phyloP scores from a whole-genome alignment of 345 rosid genomes.

The Sapria himalayana region DNA sequence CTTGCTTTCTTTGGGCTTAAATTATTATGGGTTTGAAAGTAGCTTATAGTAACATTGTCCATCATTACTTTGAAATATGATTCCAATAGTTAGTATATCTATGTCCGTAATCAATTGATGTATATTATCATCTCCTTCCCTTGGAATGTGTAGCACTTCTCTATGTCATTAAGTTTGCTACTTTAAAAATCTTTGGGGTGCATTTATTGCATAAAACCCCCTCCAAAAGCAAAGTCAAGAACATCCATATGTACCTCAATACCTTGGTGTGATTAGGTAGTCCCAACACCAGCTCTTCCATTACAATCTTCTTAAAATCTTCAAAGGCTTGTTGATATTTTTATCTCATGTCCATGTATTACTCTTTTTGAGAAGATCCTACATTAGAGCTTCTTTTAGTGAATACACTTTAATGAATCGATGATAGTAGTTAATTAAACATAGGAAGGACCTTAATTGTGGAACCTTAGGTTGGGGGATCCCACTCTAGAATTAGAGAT shows the following conservation, averaged over 20 bases:
- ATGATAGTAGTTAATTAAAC: too few relatives aligned
- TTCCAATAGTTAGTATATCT: not conserved
- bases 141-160: not conserved
- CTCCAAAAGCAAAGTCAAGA: not conserved
- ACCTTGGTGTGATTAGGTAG: not conserved
- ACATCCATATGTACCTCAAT: not conserved
- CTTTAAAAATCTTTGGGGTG: not conserved
- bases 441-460: too few relatives aligned
- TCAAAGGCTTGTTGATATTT: too few relatives aligned
- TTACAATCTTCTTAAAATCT: not conserved
- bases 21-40: not conserved
- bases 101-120: not conserved
- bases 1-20: not conserved
- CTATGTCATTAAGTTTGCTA: not conserved
- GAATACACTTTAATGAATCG: too few relatives aligned
- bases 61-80: not conserved
- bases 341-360: too few relatives aligned
- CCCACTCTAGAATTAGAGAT: too few relatives aligned
- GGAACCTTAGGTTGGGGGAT: too few relatives aligned
- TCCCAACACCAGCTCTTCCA: not conserved
- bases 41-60: not conserved
- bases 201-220: not conserved
- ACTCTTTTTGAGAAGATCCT: too few relatives aligned
- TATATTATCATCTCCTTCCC: not conserved
- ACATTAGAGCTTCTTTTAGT: too few relatives aligned